These are phyloP conservation scores for Orychophragmus violaceus DNA, from an alignment of 345 rosid genomes.

Conservation along the genomic window DNA sequence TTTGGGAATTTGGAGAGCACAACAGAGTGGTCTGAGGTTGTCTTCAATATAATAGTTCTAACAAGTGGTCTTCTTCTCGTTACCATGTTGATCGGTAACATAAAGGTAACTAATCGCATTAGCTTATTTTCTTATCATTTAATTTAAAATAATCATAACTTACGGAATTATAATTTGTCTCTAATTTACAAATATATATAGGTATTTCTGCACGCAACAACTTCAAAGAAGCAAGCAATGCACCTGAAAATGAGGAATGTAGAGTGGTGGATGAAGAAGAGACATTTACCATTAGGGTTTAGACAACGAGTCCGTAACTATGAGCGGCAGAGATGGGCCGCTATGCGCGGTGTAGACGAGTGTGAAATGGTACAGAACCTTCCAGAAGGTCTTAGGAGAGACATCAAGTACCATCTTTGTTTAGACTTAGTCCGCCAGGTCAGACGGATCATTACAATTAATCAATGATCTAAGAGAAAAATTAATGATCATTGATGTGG, in stretches of 20 bases:
- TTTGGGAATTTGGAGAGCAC: constrained; percentile 94
- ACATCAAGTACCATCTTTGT: constrained; percentile 94
- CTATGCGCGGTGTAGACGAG: constrained; percentile 94
- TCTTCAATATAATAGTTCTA: constrained; percentile 88
- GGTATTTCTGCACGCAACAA: constrained; percentile 88
- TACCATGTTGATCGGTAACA: constrained; percentile 95
- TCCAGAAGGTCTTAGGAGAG: constrained; percentile 91
- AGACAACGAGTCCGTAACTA: constrained; percentile 85
- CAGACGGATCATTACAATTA: not conserved
- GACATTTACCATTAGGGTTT: constrained; percentile 71
- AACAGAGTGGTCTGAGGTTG: constrained; percentile 92
- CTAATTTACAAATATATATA: constrained; percentile 13
- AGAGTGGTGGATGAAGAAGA: constrained; percentile 99
- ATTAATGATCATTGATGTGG: not conserved
- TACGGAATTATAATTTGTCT: not conserved
- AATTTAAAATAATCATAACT: not conserved
- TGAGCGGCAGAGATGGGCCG: constrained; percentile 95
- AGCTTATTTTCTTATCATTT: not conserved
- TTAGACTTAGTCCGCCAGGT: constrained; percentile 92
- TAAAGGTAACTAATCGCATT: constrained; percentile 58
- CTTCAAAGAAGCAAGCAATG: constrained; percentile 97
- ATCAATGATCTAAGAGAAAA: not conserved
- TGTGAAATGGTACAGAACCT: constrained; percentile 80
- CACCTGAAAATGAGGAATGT: constrained; percentile 94
- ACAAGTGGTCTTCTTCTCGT: constrained; percentile 90